Evolutionary conservation across 1,139 yeast genomes (phyloP).

Genomic region (Kurtzmaniella quercitrusa): DNA sequence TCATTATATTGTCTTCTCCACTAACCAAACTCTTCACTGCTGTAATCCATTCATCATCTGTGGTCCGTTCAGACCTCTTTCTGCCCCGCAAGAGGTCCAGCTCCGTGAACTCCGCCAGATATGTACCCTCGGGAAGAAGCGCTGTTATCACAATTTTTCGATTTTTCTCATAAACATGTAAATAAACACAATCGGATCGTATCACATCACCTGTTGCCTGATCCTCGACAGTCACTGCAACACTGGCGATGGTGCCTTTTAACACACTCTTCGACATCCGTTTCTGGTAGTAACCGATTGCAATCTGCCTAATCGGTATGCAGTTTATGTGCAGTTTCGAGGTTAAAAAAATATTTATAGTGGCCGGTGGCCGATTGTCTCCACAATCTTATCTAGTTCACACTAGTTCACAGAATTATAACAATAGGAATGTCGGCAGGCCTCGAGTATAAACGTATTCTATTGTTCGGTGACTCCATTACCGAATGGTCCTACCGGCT

Average conservation of each 20-base stretch:
- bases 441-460: not conserved
- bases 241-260: conserved; percentile 3
- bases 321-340: not conserved
- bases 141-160: not conserved
- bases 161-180: conserved; percentile 1
- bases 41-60: conserved; percentile 3
- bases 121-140: conserved; percentile 7
- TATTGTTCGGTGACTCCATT: not conserved
- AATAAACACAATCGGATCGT: conserved; percentile 1
- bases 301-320: not conserved
- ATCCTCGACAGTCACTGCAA: conserved; percentile 5
- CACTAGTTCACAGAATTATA: not conserved
- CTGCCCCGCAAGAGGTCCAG: not conserved
- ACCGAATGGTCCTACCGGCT: not conserved
- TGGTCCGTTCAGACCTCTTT: conserved; percentile 1
- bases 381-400: not conserved
- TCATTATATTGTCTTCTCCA: not conserved
- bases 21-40: not conserved
- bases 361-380: too few relatives aligned
- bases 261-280: not conserved
- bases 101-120: not conserved
- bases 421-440: not conserved
- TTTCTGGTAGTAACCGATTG: not conserved
- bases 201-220: conserved; percentile 3
- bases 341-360: not conserved